phyloP scores from a whole-genome alignment of 192 early-diverging fungal genomes.

The Phlyctochytrium bullatum region DNA sequence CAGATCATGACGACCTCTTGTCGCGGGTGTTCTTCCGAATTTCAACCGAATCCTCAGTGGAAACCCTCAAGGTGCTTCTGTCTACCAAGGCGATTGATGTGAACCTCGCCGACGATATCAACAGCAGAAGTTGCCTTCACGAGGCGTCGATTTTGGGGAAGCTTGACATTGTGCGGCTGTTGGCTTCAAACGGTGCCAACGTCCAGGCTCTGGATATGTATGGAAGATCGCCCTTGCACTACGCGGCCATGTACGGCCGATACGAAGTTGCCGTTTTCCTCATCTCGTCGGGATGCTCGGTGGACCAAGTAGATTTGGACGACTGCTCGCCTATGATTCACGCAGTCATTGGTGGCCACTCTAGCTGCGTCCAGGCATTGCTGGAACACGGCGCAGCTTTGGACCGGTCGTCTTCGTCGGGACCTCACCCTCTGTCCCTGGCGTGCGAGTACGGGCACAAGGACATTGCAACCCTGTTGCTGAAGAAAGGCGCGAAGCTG shows the following conservation, averaged over 20 bases:
- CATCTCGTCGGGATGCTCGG: conserved; percentile 22
- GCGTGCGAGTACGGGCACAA: conserved; percentile 90
- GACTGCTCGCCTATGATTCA: conserved; percentile 85
- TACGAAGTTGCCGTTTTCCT: conserved; percentile 43
- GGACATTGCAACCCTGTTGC: conserved; percentile 79
- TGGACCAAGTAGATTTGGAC: conserved; percentile 82
- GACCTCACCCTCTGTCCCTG: conserved; percentile 73
- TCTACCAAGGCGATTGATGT: conserved; percentile 68
- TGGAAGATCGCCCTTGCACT: conserved; percentile 86
- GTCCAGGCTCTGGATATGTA: conserved; percentile 72
- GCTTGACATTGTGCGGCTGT: conserved; percentile 62
- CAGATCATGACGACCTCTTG: conserved; percentile 53
- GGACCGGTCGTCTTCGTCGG: conserved; percentile 47
- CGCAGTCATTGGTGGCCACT: conserved; percentile 80
- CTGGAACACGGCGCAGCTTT: conserved; percentile 58
- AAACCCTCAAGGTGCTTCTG: conserved; percentile 58
- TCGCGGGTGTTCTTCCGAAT: conserved; percentile 74
- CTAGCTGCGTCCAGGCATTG: conserved; percentile 51
- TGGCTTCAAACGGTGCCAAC: conserved; percentile 42
- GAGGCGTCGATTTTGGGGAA: conserved; percentile 83
- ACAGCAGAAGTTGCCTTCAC: conserved; percentile 84
- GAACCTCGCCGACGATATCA: conserved; percentile 90
- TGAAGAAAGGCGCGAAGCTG: conserved; percentile 73
- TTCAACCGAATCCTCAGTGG: conserved; percentile 49
- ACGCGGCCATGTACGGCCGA: conserved; percentile 90